A percentile compares a stretch with the other conserved stretches of the same genome.
Evolutionary conservation across 306 rosid genomes (phyloP).

Genomic region (Argentina anserina): DNA sequence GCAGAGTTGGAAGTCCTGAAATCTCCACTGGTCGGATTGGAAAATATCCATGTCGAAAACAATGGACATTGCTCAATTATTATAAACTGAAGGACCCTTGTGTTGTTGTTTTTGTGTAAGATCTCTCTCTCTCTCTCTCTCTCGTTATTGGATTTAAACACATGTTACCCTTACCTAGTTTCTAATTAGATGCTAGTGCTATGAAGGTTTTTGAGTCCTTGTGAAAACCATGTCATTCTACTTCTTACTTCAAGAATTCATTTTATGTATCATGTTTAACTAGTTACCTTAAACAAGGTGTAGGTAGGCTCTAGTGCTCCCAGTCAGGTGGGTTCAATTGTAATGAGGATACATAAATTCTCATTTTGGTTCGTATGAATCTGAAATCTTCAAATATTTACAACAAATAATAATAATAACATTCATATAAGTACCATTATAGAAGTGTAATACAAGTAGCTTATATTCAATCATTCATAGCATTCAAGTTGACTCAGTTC

Average conservation of each 20-base stretch:
- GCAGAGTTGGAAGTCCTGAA: conserved; percentile 20
- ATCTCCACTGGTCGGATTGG: conserved; percentile 23
- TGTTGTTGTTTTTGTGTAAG: conserved; percentile 56
- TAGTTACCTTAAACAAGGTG: not conserved
- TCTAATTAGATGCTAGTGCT: not conserved
- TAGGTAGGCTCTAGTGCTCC: not conserved
- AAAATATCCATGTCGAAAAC: conserved; percentile 42
- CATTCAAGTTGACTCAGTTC: not conserved
- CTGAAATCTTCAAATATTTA: not conserved
- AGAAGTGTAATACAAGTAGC: not conserved
- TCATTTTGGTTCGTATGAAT: not conserved
- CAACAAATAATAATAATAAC: not conserved
- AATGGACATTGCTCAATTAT: conserved; percentile 37
- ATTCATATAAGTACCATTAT: not conserved
- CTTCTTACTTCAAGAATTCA: not conserved
- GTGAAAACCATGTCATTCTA: not conserved
- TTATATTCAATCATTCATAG: not conserved
- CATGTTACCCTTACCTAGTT: not conserved
- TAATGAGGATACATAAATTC: not conserved
- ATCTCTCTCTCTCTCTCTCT: conserved; percentile 30
- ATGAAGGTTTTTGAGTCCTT: not conserved
- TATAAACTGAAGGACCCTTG: conserved; percentile 44
- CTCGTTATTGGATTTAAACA: not conserved
- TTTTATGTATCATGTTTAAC: not conserved
- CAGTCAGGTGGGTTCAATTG: not conserved